These are phyloP conservation scores for Medicago arabica DNA, from an alignment of 306 rosid genomes.

Conservation along the genomic window DNA sequence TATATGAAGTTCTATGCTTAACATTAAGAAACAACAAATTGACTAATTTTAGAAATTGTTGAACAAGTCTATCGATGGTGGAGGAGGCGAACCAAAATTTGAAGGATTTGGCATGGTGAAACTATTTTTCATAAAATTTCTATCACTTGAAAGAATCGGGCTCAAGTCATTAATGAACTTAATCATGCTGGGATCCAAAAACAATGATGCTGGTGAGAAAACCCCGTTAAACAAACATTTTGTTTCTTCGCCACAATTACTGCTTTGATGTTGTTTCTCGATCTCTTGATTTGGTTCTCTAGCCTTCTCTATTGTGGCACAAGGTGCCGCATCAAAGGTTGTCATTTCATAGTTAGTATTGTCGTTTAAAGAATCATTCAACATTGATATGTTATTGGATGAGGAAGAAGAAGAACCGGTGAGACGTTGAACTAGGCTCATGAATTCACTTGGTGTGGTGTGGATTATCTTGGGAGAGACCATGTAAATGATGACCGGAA, in stretches of 20 bases:
- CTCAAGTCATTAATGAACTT: constrained; percentile 65
- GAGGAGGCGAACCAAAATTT: constrained; percentile 48
- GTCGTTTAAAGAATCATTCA: neutral
- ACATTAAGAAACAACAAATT: neutral
- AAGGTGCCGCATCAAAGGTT: neutral
- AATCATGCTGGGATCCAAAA: constrained; percentile 41
- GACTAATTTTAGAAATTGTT: constrained; percentile 52
- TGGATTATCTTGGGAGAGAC: constrained; percentile 76
- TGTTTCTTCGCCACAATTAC: neutral
- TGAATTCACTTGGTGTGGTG: constrained; percentile 68
- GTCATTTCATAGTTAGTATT: neutral
- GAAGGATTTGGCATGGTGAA: constrained; percentile 64
- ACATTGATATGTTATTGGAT: neutral
- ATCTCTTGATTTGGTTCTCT: constrained; percentile 17
- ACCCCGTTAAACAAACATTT: neutral
- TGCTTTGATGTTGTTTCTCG: neutral
- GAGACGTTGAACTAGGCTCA: constrained; percentile 71
- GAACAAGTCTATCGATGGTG: constrained; percentile 62
- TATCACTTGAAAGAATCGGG: constrained; percentile 47
- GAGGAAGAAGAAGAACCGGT: constrained; percentile 51
- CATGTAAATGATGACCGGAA: constrained; percentile 66
- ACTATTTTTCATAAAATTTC: constrained; percentile 57
- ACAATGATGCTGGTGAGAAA: constrained; percentile 31
- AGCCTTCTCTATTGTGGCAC: constrained; percentile 35
- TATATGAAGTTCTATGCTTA: neutral